Evolutionary conservation across 768 basidiomycete genomes (phyloP), one percentile per base, ranked within the genome.

Genomic region (Suillus alpinus): DNA sequence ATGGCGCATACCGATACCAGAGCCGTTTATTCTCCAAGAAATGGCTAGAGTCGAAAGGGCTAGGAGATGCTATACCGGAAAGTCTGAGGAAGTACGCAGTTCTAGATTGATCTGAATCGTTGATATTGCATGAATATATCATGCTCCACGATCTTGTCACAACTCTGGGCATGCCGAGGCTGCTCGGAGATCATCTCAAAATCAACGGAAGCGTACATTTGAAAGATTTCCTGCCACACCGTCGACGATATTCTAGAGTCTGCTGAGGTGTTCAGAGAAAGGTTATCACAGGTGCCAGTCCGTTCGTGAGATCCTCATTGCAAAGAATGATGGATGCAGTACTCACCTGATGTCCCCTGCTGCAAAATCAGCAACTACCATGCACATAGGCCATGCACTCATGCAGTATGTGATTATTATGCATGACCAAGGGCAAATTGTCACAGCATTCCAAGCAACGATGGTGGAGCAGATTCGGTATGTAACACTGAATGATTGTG

Each of bases 1-100:
- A 99, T 70, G 97, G 96, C 7, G 97, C 97, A 49, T 96, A 98
- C 70, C 85, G 97, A 70, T 97, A 99, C 71, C 97, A 98, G 77
- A 95, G 92, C 62, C 84, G 97, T 12, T 78, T 99, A 39, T 99
- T 99, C 78, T 97, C 95, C 16, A 91, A 91, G 72, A 84, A 86
- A 66, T 99, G 97, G 97, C 77, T 99, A 51, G 79, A 86, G 70
- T 78, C 82, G 39, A 98, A 98, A 72, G 87, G 82, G 0, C 78
- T 99, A 55, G 81, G 83, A 44, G 78, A 82, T 37, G 87, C 88
- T 26, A 92, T 99, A 68, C 95, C 97, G 1, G 80, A 84, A 51
- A 82, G 91, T 64, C 73, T 98, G 63, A 88, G 86, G 74, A 96
- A 96, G 72, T 98, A 99, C 70, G 84, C 87, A 62, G 92, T 98